These are phyloP conservation scores for Coniochaeta ligniaria DNA, from an alignment of 2,329 filamentous ascomycete genomes.

Conservation along the genomic window DNA sequence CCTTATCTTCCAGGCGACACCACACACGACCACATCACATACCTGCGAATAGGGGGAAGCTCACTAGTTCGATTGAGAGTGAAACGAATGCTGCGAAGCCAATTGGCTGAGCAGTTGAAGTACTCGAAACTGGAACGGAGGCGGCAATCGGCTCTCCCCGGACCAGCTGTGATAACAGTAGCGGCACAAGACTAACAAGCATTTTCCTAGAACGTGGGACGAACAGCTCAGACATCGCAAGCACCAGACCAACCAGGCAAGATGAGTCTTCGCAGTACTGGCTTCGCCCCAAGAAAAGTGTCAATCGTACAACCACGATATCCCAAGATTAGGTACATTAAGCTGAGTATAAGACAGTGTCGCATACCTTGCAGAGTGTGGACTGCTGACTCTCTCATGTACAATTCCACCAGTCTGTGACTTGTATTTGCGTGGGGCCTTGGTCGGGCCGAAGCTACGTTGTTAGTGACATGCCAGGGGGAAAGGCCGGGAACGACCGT, in stretches of 20 bases:
- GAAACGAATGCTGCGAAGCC: background rate
- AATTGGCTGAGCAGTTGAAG: background rate
- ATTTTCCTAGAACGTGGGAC: background rate
- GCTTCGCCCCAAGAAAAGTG: background rate
- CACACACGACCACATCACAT: background rate
- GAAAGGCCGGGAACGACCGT: background rate
- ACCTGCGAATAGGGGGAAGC: background rate
- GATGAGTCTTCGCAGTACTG: background rate
- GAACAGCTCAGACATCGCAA: background rate
- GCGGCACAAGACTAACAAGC: background rate
- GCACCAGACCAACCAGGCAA: background rate
- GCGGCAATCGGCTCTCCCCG: background rate
- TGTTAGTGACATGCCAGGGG: background rate
- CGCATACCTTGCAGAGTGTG: background rate
- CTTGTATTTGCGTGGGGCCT: background rate
- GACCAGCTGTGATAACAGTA: background rate
- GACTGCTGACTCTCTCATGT: background rate
- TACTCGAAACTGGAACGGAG: background rate
- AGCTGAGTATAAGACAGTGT: background rate
- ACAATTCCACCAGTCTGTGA: background rate
- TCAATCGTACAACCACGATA: background rate
- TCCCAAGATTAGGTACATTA: background rate
- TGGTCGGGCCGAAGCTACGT: background rate
- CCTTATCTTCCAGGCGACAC: background rate
- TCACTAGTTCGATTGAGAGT: background rate